phyloP scores from a whole-genome alignment of 2,329 filamentous ascomycete genomes.

The Cladosporium sp. region DNA sequence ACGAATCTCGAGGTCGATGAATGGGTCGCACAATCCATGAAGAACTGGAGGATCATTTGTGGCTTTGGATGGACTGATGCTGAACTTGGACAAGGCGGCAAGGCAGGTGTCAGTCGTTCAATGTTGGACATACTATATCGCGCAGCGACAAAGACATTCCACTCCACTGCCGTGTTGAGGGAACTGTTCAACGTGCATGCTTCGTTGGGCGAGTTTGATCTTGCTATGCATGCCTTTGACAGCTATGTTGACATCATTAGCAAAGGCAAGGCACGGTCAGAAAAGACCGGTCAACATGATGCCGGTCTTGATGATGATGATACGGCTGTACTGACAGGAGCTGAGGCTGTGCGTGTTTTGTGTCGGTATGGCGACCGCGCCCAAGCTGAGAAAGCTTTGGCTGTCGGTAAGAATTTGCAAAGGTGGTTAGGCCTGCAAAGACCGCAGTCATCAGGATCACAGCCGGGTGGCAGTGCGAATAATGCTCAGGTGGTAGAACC shows the following conservation, averaged over 20 bases:
- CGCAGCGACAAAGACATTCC: constrained; percentile 88
- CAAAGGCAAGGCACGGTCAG: constrained; percentile 76
- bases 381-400: constrained; percentile 74
- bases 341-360: constrained; percentile 73
- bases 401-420: constrained; percentile 67
- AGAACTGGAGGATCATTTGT: constrained; percentile 80
- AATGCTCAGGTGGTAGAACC: constrained; percentile 11
- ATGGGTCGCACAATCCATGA: constrained; percentile 74
- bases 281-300: constrained; percentile 68
- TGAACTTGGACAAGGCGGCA: constrained; percentile 77
- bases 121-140: constrained; percentile 84
- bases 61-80: constrained; percentile 75
- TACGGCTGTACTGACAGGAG: constrained; percentile 70
- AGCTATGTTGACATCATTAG: constrained; percentile 87
- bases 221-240: constrained; percentile 86
- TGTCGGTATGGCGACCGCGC: constrained; percentile 74
- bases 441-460: constrained; percentile 20
- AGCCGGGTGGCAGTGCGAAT: constrained; percentile 15
- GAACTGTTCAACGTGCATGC: constrained; percentile 85
- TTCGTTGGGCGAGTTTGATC: constrained; percentile 82
- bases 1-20: constrained; percentile 73
- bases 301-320: constrained; percentile 73
- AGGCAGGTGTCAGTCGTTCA: constrained; percentile 67
- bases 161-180: constrained; percentile 84
- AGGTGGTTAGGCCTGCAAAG: constrained; percentile 65